Base-by-base conservation (phyloP, 768 basidiomycete species). In the Trametes maxima region DNA sequence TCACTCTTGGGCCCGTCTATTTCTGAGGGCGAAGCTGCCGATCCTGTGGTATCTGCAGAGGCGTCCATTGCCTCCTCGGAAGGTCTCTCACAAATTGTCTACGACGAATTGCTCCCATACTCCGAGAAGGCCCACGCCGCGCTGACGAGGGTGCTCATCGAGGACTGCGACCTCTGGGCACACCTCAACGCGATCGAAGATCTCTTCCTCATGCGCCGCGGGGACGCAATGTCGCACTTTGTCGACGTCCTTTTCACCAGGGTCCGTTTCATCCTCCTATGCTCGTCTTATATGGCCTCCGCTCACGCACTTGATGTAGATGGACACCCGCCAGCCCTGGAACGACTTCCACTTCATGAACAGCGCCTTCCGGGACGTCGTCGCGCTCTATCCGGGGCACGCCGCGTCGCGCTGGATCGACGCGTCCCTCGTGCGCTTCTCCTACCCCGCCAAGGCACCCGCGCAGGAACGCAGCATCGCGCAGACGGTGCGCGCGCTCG, bases 261-360 rank as follows among this genome's bases (percentile, higher is more conserved):
- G 79, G 92, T 90, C 63, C 42, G 75, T 62, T 1, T 17, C 35
- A 14, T 19, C 2, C 28, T 33, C 36, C 21, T 12, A 12, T 35
- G 40, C 11, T 17, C 12, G 40, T 24, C 1, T 19, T 5, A 24
- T 16, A 21, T 22, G 14, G 43, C 2, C 13, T 13, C 3, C 36
- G 37, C 17, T 46, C 19, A 13, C 39, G 49, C 24, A 46, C 19
- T 17, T 17, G 5, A 17, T 50, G 5, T 55, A 93, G 90, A 92
- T 93, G 84, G 89, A 94, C 64, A 76, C 76, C n/a, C 78, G 81
- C 48, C 85, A 88, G 68, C 53, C 67, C 3, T 94, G 92, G 92
- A 80, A 74, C 47, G 92, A 94, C 69, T 92, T 91, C 70, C 92
- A 94, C 74, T 90, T 90, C 73, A 71, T 94, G 56, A 94, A 94